Conservation (phyloP, 805 yeast genomes). For the Phaffomyces thermotolerans region DNA sequence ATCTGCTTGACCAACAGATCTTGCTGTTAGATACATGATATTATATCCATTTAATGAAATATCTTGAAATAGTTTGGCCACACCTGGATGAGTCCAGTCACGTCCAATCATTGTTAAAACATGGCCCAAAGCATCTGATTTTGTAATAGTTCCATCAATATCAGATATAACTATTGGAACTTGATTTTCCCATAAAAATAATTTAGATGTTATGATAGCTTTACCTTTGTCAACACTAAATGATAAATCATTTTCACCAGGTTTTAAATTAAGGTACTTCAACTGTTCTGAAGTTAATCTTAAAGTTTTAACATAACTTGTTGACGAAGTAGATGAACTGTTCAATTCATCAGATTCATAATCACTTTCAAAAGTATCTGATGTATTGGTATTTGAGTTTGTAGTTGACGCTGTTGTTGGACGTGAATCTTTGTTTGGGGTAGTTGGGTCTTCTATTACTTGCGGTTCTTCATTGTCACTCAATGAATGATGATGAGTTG, state of each 20-base stretch:
- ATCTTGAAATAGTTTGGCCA: slow-evolving; percentile 85
- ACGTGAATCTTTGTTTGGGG: not conserved
- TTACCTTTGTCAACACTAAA: slow-evolving; percentile 81
- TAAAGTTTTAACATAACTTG: slow-evolving; percentile 71
- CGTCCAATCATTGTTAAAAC: slow-evolving; percentile 87
- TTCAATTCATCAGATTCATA: slow-evolving; percentile 5
- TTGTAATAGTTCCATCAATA: slow-evolving; percentile 96
- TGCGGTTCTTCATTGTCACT: not conserved
- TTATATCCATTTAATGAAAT: slow-evolving; percentile 85
- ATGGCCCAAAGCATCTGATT: slow-evolving; percentile 96
- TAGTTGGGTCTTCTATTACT: not conserved
- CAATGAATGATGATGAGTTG: not conserved
- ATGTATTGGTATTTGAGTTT: not conserved
- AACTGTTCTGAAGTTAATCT: slow-evolving; percentile 89
- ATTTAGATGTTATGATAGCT: slow-evolving; percentile 63
- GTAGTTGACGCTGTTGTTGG: not conserved
- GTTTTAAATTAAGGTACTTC: slow-evolving; percentile 58
- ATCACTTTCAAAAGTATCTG: slow-evolving; percentile 4
- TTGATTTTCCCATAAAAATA: slow-evolving; percentile 76
- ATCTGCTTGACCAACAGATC: slow-evolving; percentile 95
- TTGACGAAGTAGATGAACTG: slow-evolving; percentile 12
- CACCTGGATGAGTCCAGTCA: slow-evolving; percentile 98
- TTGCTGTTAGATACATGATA: slow-evolving; percentile 86
- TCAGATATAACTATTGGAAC: slow-evolving; percentile 94
- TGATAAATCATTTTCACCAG: slow-evolving; percentile 72